Percentiles rank a stretch among this genome's conserved stretches.
Evolutionary conservation across 1,284 basidiomycete species (phyloP).

Genomic region (Exobasidium cylindrosporum): DNA sequence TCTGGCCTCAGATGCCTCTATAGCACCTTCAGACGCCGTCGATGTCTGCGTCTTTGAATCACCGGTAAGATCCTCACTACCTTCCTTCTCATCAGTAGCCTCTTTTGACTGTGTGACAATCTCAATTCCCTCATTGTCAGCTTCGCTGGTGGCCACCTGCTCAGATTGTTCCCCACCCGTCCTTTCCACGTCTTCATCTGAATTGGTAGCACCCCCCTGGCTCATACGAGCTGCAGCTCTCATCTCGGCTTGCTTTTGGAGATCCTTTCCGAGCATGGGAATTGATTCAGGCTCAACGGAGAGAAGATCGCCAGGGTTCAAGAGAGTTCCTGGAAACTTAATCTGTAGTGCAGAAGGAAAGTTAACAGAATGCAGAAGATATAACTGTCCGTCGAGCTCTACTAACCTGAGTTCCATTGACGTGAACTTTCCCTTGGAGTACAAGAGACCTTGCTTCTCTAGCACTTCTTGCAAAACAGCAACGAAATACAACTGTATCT

Average conservation of each 20-base stretch:
- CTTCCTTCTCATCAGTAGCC: neutral
- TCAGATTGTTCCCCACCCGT: constrained; percentile 9
- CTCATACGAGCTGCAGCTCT: constrained; percentile 26
- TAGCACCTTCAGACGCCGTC: neutral
- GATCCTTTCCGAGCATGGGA: constrained; percentile 61
- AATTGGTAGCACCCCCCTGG: constrained; percentile 27
- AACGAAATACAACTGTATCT: constrained; percentile 86
- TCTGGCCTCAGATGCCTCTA: neutral
- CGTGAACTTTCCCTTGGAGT: constrained; percentile 77
- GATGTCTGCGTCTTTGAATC: neutral
- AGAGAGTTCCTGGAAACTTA: constrained; percentile 77
- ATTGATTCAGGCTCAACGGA: constrained; percentile 80
- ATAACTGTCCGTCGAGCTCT: neutral
- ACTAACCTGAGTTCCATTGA: constrained; percentile 84
- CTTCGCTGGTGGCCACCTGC: neutral
- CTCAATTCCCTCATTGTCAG: neutral
- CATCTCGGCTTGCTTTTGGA: constrained; percentile 32
- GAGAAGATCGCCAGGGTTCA: constrained; percentile 92
- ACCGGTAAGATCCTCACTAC: neutral
- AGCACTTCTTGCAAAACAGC: constrained; percentile 83
- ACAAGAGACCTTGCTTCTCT: constrained; percentile 85
- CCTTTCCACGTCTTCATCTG: neutral
- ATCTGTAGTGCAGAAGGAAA: constrained; percentile 47
- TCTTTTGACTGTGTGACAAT: neutral
- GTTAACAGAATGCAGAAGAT: neutral